phyloP scores from a whole-genome alignment of 2,329 filamentous ascomycete species.

The Didymosphaeria variabile region DNA sequence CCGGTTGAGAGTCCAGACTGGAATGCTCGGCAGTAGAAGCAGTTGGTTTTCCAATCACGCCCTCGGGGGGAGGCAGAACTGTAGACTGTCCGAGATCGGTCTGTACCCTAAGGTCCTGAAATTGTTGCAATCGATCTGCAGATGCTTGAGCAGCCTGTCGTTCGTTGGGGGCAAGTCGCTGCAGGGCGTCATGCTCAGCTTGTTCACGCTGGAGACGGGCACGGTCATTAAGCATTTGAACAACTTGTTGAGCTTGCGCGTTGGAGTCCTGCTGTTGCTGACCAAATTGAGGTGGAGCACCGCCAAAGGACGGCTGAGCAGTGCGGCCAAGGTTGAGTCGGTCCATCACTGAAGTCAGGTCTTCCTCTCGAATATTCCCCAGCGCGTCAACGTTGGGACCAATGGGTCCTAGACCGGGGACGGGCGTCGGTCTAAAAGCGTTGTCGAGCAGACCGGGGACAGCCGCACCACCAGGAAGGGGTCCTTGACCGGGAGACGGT shows the following conservation, averaged over 20 bases:
- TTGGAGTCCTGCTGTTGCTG: slow-evolving; percentile 58
- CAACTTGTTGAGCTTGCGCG: slow-evolving; percentile 65
- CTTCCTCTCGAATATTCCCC: slow-evolving; percentile 70
- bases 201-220: slow-evolving; percentile 69
- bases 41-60: slow-evolving; percentile 47
- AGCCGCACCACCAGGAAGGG: slow-evolving; percentile 56
- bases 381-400: slow-evolving; percentile 56
- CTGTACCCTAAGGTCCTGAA: slow-evolving; percentile 79
- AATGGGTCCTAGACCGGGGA: slow-evolving; percentile 55
- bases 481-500: slow-evolving; percentile 64
- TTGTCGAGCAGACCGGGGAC: slow-evolving; percentile 77
- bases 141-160: slow-evolving; percentile 54
- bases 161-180: slow-evolving; percentile 41
- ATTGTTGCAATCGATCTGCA: slow-evolving; percentile 80
- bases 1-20: slow-evolving; percentile 28
- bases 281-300: slow-evolving; percentile 56
- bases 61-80: slow-evolving; percentile 40
- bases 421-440: slow-evolving; percentile 53
- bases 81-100: slow-evolving; percentile 65
- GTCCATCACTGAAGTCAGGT: slow-evolving; percentile 70
- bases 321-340: slow-evolving; percentile 69
- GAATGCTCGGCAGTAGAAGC: slow-evolving; percentile 30
- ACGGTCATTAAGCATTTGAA: slow-evolving; percentile 68
- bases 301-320: slow-evolving; percentile 57
- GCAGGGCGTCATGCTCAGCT: slow-evolving; percentile 60